Evolutionary conservation across 2,329 filamentous ascomycete genomes (phyloP), one percentile per base, ranked within the genome.

Genomic region (Metarhizium brunneum): DNA sequence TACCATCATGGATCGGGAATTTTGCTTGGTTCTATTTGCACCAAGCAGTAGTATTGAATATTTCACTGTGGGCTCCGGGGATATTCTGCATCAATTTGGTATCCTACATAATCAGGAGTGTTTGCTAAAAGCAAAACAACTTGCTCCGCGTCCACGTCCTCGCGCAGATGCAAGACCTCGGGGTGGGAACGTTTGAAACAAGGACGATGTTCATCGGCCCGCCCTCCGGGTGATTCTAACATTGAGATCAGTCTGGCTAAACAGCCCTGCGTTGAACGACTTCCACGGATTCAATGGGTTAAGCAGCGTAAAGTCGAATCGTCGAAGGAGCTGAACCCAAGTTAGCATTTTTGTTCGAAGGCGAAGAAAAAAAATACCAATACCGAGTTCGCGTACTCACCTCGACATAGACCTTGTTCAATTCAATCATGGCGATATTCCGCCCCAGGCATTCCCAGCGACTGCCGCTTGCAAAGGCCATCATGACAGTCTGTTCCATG

Each of bases 381-480:
- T 35, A 8, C 32, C 32, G 10, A 7, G 7, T 35, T 35, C 7
- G 32, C 2, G 1, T 35, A 6, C 50, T 25, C 25, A 52, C 50
- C 50, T 52, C 50, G 38, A 52, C 50, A 45, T 43, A 52, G 38
- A 45, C 38, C 50, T 52, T 52, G 36, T 52, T 52, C 38, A 45
- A 14, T 14, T 52, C 50, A 35, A 45, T 45, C 40, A 52, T 52
- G 50, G 50, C 50, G n/a, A 52, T 52, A 29, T 45, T 52, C 30
- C 50, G 18, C 13, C 50, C 50, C 4, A 52, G 50, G 35, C 50
- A 45, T 32, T 52, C 50, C 50, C 50, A 45, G 36, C 50, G 50
- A 45, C 50, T 45, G 20, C 50, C 50, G 36, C 36, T 42, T 6
- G 36, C 36, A 45, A 52, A 52, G 16, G 50, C 50, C 50, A 52